Base-by-base conservation (phyloP, 2,329 filamentous ascomycete species). In the Penicillium brevicompactum region DNA sequence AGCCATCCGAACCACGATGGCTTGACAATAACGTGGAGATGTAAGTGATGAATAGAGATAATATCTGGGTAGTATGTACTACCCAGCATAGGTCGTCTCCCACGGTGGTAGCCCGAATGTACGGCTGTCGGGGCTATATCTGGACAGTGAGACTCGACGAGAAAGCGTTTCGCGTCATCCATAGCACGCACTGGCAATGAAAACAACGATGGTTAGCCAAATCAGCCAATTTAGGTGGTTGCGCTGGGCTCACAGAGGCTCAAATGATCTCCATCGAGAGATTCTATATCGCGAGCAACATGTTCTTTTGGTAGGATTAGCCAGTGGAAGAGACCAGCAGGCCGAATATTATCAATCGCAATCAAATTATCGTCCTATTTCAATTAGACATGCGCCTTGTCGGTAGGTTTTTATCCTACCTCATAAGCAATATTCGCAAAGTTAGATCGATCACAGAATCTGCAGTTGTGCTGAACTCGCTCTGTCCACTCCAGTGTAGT, bases 21-120 rank as follows among this genome's bases (percentile, higher is more conserved):
- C 7, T 32, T 40, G 27, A 46, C 50, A 41, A 52, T 46, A 14
- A 46, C 34, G 24, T 47, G 50, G 5, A 47, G 37, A 47, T 52
- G 44, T 24, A 47, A 13, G 22, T 47, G 43, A 21, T 47, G 37
- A 27, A 42, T n/a, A 1, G 43, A 46, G 11, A 52, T 27, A 7
- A 46, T 52, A 31, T 46, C 27, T 3, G 27, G 34, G 10, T 42
- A 42, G 7, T 27, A 47, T 34, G 42, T 21, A 5, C 46, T 32
- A 2, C 50, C 37, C 9, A 47, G 2, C 31, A 43, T 13, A 3
- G 37, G 43, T 10, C 31, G 14, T 31, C 50, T 22, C 5, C 27
- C 43, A 1, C 43, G 18, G 10, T 42, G 50, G 3, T 52, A 46
- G 1, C 43, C 43, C 10, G 34, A 41, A 32, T 32, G 14, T n/a